Conservation (phyloP, 2,329 filamentous ascomycete species). For the Fusarium circinatum region DNA sequence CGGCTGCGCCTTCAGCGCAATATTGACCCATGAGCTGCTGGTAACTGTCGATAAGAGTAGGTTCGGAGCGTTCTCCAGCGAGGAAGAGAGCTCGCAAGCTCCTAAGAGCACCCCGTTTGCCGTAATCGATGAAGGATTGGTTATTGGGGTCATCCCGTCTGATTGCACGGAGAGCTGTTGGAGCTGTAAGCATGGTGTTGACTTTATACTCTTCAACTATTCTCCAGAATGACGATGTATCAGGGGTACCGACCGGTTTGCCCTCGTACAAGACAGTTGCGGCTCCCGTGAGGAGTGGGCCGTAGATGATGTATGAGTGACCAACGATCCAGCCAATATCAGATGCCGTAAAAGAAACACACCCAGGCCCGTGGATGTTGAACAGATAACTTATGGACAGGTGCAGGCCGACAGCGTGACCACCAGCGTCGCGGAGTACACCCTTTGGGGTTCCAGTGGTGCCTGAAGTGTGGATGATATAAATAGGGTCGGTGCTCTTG, state of each 20-base stretch:
- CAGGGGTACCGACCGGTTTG: slow-evolving; percentile 90
- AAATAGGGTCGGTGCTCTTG: slow-evolving; percentile 80
- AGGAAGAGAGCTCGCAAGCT: slow-evolving; percentile 81
- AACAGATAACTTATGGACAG: slow-evolving; percentile 87
- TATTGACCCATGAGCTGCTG: slow-evolving; percentile 76
- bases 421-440: slow-evolving; percentile 82
- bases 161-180: slow-evolving; percentile 87
- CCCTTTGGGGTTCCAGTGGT: slow-evolving; percentile 88
- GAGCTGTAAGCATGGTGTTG: slow-evolving; percentile 86
- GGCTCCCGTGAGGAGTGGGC: slow-evolving; percentile 84
- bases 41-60: slow-evolving; percentile 84
- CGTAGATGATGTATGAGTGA: slow-evolving; percentile 88
- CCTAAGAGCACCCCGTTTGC: slow-evolving; percentile 75
- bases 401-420: slow-evolving; percentile 86
- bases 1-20: slow-evolving; percentile 68
- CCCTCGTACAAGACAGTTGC: slow-evolving; percentile 91
- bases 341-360: slow-evolving; percentile 78
- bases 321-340: slow-evolving; percentile 86
- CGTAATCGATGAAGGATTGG: slow-evolving; percentile 69
- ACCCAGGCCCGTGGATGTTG: slow-evolving; percentile 82
- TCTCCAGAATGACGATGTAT: slow-evolving; percentile 89
- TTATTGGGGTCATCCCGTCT: slow-evolving; percentile 85
- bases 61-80: slow-evolving; percentile 89
- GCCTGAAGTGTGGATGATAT: slow-evolving; percentile 89
- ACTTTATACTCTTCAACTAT: slow-evolving; percentile 87